Conservation (phyloP, 345 rosid species). For the Syzygium aqueum region DNA sequence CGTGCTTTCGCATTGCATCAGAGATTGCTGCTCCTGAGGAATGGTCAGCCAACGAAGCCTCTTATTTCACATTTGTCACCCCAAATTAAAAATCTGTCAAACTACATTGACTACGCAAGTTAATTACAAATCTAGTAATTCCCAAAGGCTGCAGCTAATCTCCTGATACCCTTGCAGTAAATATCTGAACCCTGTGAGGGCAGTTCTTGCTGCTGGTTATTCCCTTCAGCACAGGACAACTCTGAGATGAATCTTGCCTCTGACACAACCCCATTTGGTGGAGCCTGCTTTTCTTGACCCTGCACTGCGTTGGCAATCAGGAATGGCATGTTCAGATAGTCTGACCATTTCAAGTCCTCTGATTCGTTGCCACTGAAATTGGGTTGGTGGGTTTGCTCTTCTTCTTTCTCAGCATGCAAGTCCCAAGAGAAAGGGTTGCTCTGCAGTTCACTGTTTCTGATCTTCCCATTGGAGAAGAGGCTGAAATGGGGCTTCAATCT, state of each 20-base stretch:
- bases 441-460: background rate
- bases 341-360: slow-evolving; percentile 12
- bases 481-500: background rate
- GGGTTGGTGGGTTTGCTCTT: background rate
- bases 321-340: slow-evolving; percentile 9
- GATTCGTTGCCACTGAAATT: background rate
- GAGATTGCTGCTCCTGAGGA: background rate
- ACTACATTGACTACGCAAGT: background rate
- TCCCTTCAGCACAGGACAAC: background rate
- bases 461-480: background rate
- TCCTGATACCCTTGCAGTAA: slow-evolving; percentile 7
- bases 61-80: background rate
- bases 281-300: slow-evolving; percentile 2
- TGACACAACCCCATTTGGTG: background rate
- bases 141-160: slow-evolving; percentile 6
- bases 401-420: background rate
- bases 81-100: background rate
- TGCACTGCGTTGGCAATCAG: background rate
- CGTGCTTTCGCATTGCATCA: background rate
- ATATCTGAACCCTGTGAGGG: slow-evolving; percentile 3
- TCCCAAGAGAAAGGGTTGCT: background rate
- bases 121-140: background rate
- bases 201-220: background rate
- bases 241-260: background rate
- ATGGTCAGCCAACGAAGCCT: background rate